Base-by-base conservation (phyloP, 805 yeast genomes). In the Candida sanyiensis region DNA sequence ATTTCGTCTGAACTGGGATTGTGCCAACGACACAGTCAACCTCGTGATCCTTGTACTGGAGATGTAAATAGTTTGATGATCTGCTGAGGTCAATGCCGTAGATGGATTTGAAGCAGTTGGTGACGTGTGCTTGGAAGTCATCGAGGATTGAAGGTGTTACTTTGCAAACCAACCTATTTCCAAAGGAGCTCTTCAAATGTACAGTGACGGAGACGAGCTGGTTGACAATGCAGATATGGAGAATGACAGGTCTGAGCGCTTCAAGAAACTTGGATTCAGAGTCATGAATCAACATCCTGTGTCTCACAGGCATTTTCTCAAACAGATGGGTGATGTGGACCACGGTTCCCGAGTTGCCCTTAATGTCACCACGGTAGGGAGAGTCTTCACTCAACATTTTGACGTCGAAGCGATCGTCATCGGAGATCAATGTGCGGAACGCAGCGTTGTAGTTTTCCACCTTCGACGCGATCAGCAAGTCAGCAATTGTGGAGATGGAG, bases 381-480 rank as follows among this genome's bases (percentile, higher is more conserved):
- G 39, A 22, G 15, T 33, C 35, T 7, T 32, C 38, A 17, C 37
- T 46, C 28, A 43, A 9, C 33, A 34, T 19, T 20, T 33, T 28
- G 2, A 46, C 40, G 1, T 54, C 48, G 2, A 19, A 27, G 13
- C 25, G 33, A 17, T 35, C 15, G 4, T 17, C 25, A 22, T 24
- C 24, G 12, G 24, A 24, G 6, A 32, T 23, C 20, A 31, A 5
- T 5, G 24, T 26, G 5, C 39, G 25, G 56, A 64, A 65, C 0
- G 62, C 46, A 6, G 54, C 50, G 33, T 55, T 57, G 38, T 46
- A 56, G 6, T 51, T 57, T 12, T 39, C 42, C 0, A 58, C 46
- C 42, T 70, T 73, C 0, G 90, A 71, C 1, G 67, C 54, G 1
- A 85, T 56, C 0, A 66, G 50, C n/a, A 77, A 43, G 11, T 66